These are phyloP conservation scores for Sanguinoderma infundibulare DNA, from an alignment of 1,284 basidiomycete genomes.

Conservation along the genomic window DNA sequence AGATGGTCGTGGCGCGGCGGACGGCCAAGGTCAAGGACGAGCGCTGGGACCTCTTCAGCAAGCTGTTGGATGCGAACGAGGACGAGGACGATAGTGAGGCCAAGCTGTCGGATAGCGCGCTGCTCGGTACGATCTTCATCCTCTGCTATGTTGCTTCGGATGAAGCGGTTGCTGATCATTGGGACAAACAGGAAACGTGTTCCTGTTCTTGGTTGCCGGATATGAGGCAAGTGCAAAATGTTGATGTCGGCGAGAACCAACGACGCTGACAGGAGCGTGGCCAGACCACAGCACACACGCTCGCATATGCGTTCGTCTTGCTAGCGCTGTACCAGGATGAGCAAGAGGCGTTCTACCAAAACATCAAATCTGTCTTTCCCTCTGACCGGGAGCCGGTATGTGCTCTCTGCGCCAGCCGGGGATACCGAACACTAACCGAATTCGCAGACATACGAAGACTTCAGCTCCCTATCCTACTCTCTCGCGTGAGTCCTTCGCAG, in stretches of 20 bases:
- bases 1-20: slow-evolving; percentile 57
- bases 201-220: slow-evolving; percentile 50
- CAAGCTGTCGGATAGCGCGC: slow-evolving; percentile 50
- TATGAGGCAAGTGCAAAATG: no score
- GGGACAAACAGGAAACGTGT: slow-evolving; percentile 51
- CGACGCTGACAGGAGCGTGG: no score
- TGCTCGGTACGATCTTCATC: slow-evolving; percentile 48
- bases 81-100: slow-evolving; percentile 37
- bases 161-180: not conserved
- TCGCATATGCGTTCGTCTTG: slow-evolving; percentile 59
- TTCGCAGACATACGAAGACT: slow-evolving; percentile 18
- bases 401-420: not conserved
- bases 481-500: slow-evolving; percentile 28
- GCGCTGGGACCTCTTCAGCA: slow-evolving; percentile 58
- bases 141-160: no score
- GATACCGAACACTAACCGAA: no score
- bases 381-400: slow-evolving; percentile 7
- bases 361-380: slow-evolving; percentile 31
- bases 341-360: slow-evolving; percentile 62
- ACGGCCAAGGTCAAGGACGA: slow-evolving; percentile 42
- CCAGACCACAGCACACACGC: slow-evolving; percentile 57
- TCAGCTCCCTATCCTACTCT: slow-evolving; percentile 22
- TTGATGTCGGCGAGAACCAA: no score
- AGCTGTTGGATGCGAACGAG: slow-evolving; percentile 53
- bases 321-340: slow-evolving; percentile 61